Evolutionary conservation across 1,139 yeast genomes (phyloP), one percentile per base, ranked within the genome.

Genomic region (Hyphopichia pseudoburtonii): DNA sequence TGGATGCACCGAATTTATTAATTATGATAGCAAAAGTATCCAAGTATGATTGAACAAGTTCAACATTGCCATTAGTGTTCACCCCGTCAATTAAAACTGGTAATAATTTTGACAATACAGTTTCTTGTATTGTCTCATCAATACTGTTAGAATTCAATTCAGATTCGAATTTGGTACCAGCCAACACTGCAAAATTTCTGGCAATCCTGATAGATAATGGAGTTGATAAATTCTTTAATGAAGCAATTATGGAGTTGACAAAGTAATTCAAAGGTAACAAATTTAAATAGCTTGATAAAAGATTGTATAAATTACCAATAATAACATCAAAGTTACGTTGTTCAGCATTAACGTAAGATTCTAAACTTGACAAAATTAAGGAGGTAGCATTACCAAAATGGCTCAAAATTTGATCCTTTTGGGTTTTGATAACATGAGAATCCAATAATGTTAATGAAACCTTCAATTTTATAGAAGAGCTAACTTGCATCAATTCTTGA

Each of bases 231-330:
- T 70, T 67, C 31, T 70, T 69, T 41, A 82, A 64, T 10, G 86
- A 69, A 18, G 73, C 75, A n/a, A 76, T 57, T 22, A 85, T 73
- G 2, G 95, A 79, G 21, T 73, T 69, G 28, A 86, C 82, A 54
- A 87, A 89, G 47, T 80, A 76, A 40, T 73, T 73, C 47, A 89
- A 76, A 21, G 97, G 97, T 39, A 90, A 68, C 44, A 88, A 67
- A 41, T 80, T 80, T 46, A 90, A 64, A 45, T 83, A 64, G 46
- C 76, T 76, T 31, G 80, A 77, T 47, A 90, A 68, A 36, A 86
- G 62, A 19, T 66, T 70, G 46, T 66, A 68, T 45, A 69, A 57
- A 35, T 57, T 57, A 29, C 46, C 39, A 18, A 59, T 47, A 12
- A 67, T 51, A 6, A 50, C 54, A 17, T 42, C 39, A 32, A 26